Percentiles rank a stretch among this genome's conserved stretches.
These are phyloP conservation scores for Penicillium sp. DNA, from an alignment of 2,329 filamentous ascomycete species.

Conservation along the genomic window DNA sequence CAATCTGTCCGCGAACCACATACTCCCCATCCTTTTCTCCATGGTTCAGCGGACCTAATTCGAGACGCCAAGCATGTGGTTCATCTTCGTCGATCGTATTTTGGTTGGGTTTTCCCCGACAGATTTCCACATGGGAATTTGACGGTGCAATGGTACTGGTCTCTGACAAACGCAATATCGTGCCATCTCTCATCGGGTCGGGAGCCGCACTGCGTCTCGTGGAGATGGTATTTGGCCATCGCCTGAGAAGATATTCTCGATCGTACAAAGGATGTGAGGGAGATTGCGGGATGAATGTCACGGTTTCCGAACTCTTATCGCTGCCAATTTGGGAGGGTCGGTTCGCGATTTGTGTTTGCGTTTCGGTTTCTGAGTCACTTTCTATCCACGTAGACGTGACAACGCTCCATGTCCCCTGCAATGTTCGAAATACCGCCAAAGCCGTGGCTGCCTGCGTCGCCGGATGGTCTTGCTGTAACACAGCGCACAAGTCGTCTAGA, in stretches of 20 bases:
- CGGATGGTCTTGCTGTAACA: conserved; percentile 36
- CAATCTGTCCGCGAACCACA: conserved; percentile 9
- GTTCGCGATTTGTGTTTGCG: no score
- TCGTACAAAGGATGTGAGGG: conserved; percentile 44
- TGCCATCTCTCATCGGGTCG: not conserved
- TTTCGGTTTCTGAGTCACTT: conserved; percentile 18
- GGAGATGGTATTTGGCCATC: not conserved
- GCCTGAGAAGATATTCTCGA: conserved; percentile 30
- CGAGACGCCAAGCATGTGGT: not conserved
- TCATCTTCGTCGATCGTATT: not conserved
- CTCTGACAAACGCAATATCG: conserved; percentile 15
- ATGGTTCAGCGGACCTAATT: conserved; percentile 2
- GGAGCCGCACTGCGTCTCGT: conserved; percentile 5
- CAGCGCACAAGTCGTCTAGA: conserved; percentile 41
- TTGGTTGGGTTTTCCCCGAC: conserved; percentile 1
- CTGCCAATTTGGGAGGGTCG: conserved; percentile 20
- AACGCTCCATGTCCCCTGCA: conserved; percentile 65
- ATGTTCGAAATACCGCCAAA: conserved; percentile 61
- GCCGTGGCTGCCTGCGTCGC: conserved; percentile 52
- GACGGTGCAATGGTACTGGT: not conserved
- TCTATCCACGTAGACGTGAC: conserved; percentile 41
- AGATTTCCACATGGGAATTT: conserved; percentile 12
- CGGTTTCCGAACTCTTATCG: conserved; percentile 49
- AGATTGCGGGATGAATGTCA: conserved; percentile 57
- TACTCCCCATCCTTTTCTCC: conserved; percentile 8